These are phyloP conservation scores for Tylopilus sp. DNA, from an alignment of 1,284 basidiomycete genomes.

Conservation along the genomic window DNA sequence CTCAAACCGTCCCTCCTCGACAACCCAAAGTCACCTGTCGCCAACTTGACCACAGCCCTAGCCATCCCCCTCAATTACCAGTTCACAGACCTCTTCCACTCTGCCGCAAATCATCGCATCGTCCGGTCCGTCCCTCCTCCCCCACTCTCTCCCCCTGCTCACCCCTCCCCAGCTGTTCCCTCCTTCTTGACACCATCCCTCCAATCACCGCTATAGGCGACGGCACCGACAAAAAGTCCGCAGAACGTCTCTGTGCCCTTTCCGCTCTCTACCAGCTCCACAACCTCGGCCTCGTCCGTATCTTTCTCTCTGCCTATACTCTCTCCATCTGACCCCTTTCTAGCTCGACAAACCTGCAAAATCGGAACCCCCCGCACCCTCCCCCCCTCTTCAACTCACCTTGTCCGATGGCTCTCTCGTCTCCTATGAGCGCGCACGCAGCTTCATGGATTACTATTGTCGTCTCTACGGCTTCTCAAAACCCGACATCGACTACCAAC, in stretches of 20 bases:
- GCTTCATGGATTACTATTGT: constrained; percentile 97
- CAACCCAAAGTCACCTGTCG: constrained; percentile 47
- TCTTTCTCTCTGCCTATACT: neutral
- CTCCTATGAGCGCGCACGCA: constrained; percentile 73
- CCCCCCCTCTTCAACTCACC: constrained; percentile 25
- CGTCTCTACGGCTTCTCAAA: constrained; percentile 75
- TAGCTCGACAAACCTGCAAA: constrained; percentile 33
- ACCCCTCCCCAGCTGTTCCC: constrained; percentile 41
- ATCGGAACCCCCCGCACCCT: constrained; percentile 9
- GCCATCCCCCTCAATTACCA: constrained; percentile 18
- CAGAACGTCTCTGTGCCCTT: constrained; percentile 74
- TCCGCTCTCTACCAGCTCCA: constrained; percentile 70
- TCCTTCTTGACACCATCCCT: constrained; percentile 42
- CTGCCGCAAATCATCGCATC: constrained; percentile 14
- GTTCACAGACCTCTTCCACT: constrained; percentile 17
- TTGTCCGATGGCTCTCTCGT: constrained; percentile 70
- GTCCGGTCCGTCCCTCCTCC: constrained; percentile 20
- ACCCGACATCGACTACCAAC: constrained; percentile 68
- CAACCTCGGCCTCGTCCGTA: constrained; percentile 51
- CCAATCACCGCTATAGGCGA: constrained; percentile 61
- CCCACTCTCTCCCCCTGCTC: neutral
- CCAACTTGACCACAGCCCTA: constrained; percentile 32
- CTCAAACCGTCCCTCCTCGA: constrained; percentile 34
- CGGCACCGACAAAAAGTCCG: constrained; percentile 58
- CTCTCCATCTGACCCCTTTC: neutral